Conservation (phyloP, 2,329 filamentous ascomycete genomes). For the Calonectria pseudoturangicola region DNA sequence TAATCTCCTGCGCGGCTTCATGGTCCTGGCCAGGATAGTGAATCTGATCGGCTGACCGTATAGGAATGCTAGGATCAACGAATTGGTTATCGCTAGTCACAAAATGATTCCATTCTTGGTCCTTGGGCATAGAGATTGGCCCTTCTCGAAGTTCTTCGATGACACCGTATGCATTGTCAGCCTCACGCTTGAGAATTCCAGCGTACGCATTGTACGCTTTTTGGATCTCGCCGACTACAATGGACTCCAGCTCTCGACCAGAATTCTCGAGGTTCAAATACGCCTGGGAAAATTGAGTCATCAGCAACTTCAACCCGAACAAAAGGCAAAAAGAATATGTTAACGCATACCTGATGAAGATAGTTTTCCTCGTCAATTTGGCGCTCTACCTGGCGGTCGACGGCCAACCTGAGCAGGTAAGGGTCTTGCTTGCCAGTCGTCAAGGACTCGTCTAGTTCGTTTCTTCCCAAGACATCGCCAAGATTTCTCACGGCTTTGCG, state of each 20-base stretch:
- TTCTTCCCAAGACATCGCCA: conserved; percentile 87
- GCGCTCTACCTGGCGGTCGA: conserved; percentile 92
- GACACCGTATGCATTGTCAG: conserved; percentile 85
- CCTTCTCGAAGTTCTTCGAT: conserved; percentile 89
- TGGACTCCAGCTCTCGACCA: conserved; percentile 94
- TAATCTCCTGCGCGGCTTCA: conserved; percentile 86
- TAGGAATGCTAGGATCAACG: conserved; percentile 87
- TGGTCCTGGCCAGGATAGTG: conserved; percentile 94
- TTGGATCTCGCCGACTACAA: conserved; percentile 97
- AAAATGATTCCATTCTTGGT: conserved; percentile 92
- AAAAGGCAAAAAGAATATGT: conserved; percentile 26
- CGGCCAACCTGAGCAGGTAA: conserved; percentile 88
- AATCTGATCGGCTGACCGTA: conserved; percentile 87
- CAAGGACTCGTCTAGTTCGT: conserved; percentile 83
- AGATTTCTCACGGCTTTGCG: conserved; percentile 85
- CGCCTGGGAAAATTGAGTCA: conserved; percentile 73
- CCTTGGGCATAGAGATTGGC: conserved; percentile 94
- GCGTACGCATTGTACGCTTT: conserved; percentile 98
- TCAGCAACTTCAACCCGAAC: neutral
- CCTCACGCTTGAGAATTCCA: conserved; percentile 92
- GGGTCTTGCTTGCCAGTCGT: conserved; percentile 93
- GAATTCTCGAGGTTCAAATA: conserved; percentile 96
- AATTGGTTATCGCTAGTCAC: conserved; percentile 89
- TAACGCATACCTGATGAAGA: conserved; percentile 83
- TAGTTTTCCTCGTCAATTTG: conserved; percentile 99